Percentiles rank a stretch among this genome's conserved stretches.
phyloP scores from a whole-genome alignment of 768 basidiomycete genomes.

The Pleurotus citrinopileatus region DNA sequence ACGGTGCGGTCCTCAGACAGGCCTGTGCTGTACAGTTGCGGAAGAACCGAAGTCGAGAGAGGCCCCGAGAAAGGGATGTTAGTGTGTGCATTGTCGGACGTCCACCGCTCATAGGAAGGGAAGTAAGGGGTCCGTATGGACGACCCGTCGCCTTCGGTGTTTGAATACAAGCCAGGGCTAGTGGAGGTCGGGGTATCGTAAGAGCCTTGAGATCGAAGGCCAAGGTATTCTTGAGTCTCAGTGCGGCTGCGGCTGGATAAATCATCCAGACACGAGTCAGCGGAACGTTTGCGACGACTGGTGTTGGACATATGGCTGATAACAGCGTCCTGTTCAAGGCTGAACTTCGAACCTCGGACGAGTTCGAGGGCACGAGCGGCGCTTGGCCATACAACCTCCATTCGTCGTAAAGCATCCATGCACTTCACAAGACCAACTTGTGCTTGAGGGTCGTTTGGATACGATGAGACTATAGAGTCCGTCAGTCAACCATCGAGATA shows the following conservation, averaged over 20 bases:
- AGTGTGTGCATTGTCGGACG: constrained; percentile 15
- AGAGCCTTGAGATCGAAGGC: constrained; percentile 16
- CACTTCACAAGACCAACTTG: constrained; percentile 60
- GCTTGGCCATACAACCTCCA: constrained; percentile 74
- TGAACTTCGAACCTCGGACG: constrained; percentile 59
- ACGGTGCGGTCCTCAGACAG: constrained; percentile 47
- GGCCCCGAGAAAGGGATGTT: constrained; percentile 37
- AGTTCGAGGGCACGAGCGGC: constrained; percentile 74
- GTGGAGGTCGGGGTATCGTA: neutral
- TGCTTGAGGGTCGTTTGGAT: constrained; percentile 70
- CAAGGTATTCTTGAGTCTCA: constrained; percentile 15
- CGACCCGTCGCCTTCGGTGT: neutral
- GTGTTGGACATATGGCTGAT: constrained; percentile 16
- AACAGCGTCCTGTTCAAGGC: constrained; percentile 22
- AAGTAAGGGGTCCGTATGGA: constrained; percentile 21
- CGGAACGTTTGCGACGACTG: constrained; percentile 57
- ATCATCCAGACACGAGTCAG: constrained; percentile 47
- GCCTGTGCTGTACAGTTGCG: constrained; percentile 75
- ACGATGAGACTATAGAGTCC: constrained; percentile 47
- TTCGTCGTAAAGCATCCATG: constrained; percentile 61
- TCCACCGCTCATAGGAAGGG: constrained; percentile 45
- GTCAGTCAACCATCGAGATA: neutral
- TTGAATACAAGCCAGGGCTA: constrained; percentile 6
- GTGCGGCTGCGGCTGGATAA: constrained; percentile 7
- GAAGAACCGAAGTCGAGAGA: constrained; percentile 70